phyloP scores from a whole-genome alignment of 1,139 yeast species.

The Yamadazyma sp. region DNA sequence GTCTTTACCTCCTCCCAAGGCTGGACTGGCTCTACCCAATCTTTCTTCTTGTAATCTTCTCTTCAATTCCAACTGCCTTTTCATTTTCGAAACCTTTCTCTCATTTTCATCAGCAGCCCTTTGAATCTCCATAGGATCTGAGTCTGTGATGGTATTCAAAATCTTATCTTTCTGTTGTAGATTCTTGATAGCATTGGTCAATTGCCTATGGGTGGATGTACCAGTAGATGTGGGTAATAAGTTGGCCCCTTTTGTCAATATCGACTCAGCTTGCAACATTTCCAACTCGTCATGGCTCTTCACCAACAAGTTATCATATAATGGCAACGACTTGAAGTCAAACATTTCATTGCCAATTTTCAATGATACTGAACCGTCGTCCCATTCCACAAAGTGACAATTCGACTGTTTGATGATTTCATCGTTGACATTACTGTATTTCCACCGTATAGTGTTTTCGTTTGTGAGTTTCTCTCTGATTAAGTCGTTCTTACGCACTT shows the following conservation, averaged over 20 bases:
- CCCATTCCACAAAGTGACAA: slow-evolving; percentile 90
- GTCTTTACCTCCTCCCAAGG: slow-evolving; percentile 14
- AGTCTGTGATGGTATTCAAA: slow-evolving; percentile 65
- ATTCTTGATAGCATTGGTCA: slow-evolving; percentile 75
- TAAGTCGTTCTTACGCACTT: slow-evolving; percentile 43
- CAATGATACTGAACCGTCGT: slow-evolving; percentile 83
- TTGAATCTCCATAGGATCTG: slow-evolving; percentile 86
- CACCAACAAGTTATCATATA: slow-evolving; percentile 72
- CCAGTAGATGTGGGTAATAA: slow-evolving; percentile 86
- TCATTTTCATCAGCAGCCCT: slow-evolving; percentile 80
- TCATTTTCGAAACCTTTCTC: slow-evolving; percentile 65
- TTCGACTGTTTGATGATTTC: slow-evolving; percentile 81
- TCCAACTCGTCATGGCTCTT: slow-evolving; percentile 72
- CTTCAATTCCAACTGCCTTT: slow-evolving; percentile 63
- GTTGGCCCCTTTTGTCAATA: slow-evolving; percentile 58
- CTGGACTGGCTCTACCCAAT: slow-evolving; percentile 31
- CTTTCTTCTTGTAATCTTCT: slow-evolving; percentile 49
- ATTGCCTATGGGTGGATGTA: slow-evolving; percentile 76
- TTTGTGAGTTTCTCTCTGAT: slow-evolving; percentile 56
- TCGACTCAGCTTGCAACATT: slow-evolving; percentile 58
- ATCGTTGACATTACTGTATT: slow-evolving; percentile 70
- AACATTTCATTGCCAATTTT: slow-evolving; percentile 87
- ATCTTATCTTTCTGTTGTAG: slow-evolving; percentile 63
- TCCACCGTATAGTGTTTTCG: slow-evolving; percentile 90
- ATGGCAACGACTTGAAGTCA: slow-evolving; percentile 68